Base-by-base conservation (phyloP, 192 early-diverging fungal genomes). In the Glomus cerebriforme region DNA sequence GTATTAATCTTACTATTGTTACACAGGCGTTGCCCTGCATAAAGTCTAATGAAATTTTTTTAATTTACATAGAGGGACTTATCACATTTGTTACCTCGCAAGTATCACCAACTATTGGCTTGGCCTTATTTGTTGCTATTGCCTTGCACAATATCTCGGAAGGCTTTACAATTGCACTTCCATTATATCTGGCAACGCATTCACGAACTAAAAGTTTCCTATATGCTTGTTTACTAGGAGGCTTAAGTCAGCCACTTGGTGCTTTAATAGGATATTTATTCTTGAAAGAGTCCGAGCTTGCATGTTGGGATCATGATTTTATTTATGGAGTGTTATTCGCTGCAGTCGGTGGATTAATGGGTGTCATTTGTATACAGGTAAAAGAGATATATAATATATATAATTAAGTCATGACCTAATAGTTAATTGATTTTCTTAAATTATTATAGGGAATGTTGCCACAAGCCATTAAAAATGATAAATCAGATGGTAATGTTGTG, bases 81-180 rank as follows among this genome's bases (percentile, higher is more conserved):
- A 88, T 90, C 29, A 88, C 88, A 9, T 90, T 88, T 74, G 73
- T 90, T 2, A 85, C 86, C 1, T 86, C 82, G 19, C 74, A 83
- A 37, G 84, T 81, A 27, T 87, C 87, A 7, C 81, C 79, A 12
- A 79, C 82, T 26, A 58, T 90, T n/a, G 89, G 89, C 22, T 54
- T 88, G 0, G 84, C 83, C 29, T 84, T 90, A 47, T 87, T 87
- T 34, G 75, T 84, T 58, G 85, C 89, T 9, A 88, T 90, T 54
- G 79, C 85, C 8, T 80, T 90, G 10, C 89, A 90, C 58, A 90
- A 90, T 73, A 70, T 90, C 26, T 87, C 85, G n/a, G 89, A 90
- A 58, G 89, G 89, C 0, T 82, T 87, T 35, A 76, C 88, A 49
- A 90, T 90, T 37, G 87, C 89, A 3, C 79, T 88, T 59, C 89